Evolutionary conservation across 768 basidiomycete species (phyloP).

Genomic region (Albatrellus ellisii): DNA sequence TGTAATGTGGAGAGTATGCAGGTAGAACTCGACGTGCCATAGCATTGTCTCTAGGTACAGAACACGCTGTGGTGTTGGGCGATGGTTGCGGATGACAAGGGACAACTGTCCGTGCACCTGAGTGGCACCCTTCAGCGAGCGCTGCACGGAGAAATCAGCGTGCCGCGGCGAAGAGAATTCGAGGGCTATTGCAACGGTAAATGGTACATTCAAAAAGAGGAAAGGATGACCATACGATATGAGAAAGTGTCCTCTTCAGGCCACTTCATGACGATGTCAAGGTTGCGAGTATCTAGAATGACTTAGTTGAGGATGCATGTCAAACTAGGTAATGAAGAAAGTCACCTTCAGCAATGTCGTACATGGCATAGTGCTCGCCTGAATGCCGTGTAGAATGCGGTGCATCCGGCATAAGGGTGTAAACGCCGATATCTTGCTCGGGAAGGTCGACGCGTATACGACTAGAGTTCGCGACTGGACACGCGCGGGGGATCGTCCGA

Average conservation of each 20-base stretch:
- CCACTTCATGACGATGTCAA: constrained; percentile 49
- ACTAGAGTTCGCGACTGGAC: constrained; percentile 60
- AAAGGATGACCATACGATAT: constrained; percentile 31
- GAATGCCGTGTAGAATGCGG: constrained; percentile 5
- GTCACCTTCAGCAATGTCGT: constrained; percentile 35
- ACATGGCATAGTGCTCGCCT: constrained; percentile 26
- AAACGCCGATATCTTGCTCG: constrained; percentile 29
- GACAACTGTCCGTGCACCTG: constrained; percentile 69
- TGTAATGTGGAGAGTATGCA: constrained; percentile 57
- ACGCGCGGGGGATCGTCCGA: constrained; percentile 44
- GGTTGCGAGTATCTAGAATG: constrained; percentile 19
- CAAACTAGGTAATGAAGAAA: constrained; percentile 11
- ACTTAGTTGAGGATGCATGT: constrained; percentile 4
- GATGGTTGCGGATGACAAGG: constrained; percentile 52
- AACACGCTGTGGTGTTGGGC: constrained; percentile 28
- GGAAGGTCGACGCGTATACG: constrained; percentile 31
- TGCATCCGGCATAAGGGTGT: constrained; percentile 35
- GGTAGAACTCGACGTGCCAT: constrained; percentile 80
- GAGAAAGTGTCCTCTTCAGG: constrained; percentile 34
- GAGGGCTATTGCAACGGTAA: constrained; percentile 20
- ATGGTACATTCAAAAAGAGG: background rate
- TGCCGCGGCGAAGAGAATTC: constrained; percentile 25
- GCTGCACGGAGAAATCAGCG: constrained; percentile 46
- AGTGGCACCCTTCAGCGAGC: constrained; percentile 59
- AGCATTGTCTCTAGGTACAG: constrained; percentile 88